Base-by-base conservation (phyloP, 73 alveolate genomes). In the Stentor coeruleus region DNA sequence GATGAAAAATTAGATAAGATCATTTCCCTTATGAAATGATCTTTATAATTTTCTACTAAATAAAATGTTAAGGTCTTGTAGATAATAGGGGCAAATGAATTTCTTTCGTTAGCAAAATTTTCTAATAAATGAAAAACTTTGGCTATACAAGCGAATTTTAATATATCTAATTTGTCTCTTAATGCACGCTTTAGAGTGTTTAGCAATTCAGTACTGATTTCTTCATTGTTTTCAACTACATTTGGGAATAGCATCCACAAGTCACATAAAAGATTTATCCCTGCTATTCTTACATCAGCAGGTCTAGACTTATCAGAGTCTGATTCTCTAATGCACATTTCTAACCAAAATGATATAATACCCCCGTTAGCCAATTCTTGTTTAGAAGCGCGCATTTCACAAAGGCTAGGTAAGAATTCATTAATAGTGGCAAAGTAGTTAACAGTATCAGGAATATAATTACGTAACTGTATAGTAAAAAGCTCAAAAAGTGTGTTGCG, bases 11-110 rank as follows among this genome's bases (percentile, higher is more conserved):
- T 97, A n/a, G 87, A 85, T 79, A 96, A 72, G 81, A 96, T 91
- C 77, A 89, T 92, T 72, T 97, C 98, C 81, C 99, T 88, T 36
- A 95, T 87, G 31, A 84, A 66, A 35, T 89, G 81, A 89, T 96
- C 96, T 57, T 88, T 85, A 75, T 95, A 98, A 85, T 95, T 93
- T 76, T 96, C 99, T 15, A 97, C 93, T 59, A 96, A 86, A n/a
- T 93, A 87, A 81, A 97, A 96, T 4, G 97, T 93, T 79, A 96
- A 85, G n/a, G 96, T 87, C 85, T 93, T 95, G 81, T 90, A 97
- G 35, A 93, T 75, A 3, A 94, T 84, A 3, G 99, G 99, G 3
- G 99, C 99, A 84, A 89, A 95, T 4, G 93, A 82, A 88, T 95
- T 94, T 91, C 97, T 90, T 72, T 95, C 96, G 49, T 86, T 87